Conservation (phyloP, 148 eudicot species). For the Persicaria maculosa region DNA sequence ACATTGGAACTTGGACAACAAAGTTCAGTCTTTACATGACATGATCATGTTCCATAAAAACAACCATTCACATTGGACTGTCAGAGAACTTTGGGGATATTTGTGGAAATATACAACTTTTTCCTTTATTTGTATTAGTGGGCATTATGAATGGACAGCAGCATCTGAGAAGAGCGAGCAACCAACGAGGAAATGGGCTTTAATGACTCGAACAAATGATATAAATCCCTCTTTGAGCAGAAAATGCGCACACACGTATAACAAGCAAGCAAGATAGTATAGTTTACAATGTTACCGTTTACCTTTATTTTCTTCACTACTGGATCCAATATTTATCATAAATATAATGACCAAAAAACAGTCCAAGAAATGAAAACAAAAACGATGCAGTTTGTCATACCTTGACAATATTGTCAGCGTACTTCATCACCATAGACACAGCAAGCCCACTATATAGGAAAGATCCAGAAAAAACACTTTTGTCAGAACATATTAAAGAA, state of each 20-base stretch:
- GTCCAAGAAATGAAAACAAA: background rate
- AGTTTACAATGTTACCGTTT: background rate
- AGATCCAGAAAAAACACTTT: background rate
- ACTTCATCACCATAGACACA: conserved; percentile 99
- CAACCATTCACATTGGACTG: too few species aligned
- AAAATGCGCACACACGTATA: background rate
- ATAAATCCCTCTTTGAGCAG: background rate
- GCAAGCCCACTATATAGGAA: conserved; percentile 79
- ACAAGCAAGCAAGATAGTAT: background rate
- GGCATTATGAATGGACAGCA: too few species aligned
- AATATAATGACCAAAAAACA: background rate
- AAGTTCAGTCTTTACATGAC: background rate
- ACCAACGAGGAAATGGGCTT: too few species aligned
- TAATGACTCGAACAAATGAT: background rate
- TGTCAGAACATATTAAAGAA: background rate
- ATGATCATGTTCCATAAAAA: background rate
- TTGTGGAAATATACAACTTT: too few species aligned
- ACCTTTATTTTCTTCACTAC: background rate
- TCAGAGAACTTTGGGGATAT: too few species aligned
- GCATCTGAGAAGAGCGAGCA: too few species aligned
- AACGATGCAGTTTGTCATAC: conserved; percentile 21
- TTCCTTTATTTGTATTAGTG: too few species aligned
- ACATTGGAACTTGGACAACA: too few species aligned
- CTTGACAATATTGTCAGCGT: conserved; percentile 98
- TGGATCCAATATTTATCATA: background rate